Conservation (phyloP, 345 rosid species). For the Bruguiera parviflora region DNA sequence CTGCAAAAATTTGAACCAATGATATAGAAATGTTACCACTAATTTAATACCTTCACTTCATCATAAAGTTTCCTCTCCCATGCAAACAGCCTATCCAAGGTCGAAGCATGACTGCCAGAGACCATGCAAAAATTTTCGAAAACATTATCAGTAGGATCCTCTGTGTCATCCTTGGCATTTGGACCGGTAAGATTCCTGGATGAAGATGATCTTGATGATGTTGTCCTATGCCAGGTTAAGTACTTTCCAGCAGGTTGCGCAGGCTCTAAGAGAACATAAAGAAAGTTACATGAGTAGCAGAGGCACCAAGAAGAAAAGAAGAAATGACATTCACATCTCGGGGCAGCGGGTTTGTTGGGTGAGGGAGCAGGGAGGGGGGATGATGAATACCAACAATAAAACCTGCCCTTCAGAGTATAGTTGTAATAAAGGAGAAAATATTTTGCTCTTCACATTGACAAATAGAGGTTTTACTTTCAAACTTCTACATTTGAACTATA, state of each 20-base stretch:
- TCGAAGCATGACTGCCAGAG: slow-evolving; percentile 95
- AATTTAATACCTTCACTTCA: slow-evolving; percentile 81
- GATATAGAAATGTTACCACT: background rate
- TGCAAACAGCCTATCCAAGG: slow-evolving; percentile 85
- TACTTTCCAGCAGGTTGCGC: slow-evolving; percentile 58
- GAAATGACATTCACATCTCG: background rate
- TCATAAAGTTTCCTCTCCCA: slow-evolving; percentile 98
- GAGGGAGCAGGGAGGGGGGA: too few relatives aligned
- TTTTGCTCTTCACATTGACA: too few relatives aligned
- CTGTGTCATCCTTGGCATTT: slow-evolving; percentile 55
- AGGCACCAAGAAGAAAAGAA: background rate
- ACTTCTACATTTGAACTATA: too few relatives aligned
- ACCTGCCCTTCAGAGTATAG: too few relatives aligned
- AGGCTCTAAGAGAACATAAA: slow-evolving; percentile 50
- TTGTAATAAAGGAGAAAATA: too few relatives aligned
- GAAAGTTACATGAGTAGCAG: slow-evolving; percentile 21
- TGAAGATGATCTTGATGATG: slow-evolving; percentile 75
- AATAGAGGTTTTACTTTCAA: too few relatives aligned
- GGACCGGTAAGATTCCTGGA: slow-evolving; percentile 63
- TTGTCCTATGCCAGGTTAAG: slow-evolving; percentile 92
- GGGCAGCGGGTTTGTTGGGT: background rate
- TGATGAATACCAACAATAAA: too few relatives aligned
- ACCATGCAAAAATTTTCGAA: slow-evolving; percentile 73
- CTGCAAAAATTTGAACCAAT: background rate
- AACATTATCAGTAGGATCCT: slow-evolving; percentile 54